Base-by-base conservation (phyloP, 1,139 yeast genomes). In the Saccharomyces hybrid region DNA sequence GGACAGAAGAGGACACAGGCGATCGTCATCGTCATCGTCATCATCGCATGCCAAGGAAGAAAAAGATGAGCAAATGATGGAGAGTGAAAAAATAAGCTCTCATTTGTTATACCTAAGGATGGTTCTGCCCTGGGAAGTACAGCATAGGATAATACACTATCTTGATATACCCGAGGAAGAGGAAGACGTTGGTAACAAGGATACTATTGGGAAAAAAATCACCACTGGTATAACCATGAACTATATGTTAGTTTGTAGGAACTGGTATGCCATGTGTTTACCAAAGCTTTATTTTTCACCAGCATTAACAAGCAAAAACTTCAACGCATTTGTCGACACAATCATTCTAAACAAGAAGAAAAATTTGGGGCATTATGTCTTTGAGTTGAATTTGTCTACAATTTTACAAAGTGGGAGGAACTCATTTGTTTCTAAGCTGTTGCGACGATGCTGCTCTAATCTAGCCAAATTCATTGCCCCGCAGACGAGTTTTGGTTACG, bases 361-460 rank as follows among this genome's bases (percentile, higher is more conserved):
- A 54, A 59, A 59, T 50, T 53, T 70, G 12, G 75, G 76, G 2
- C 66, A 68, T n/a, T 67, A 76, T 57, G 83, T 86, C 14, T 71
- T 72, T 52, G 73, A 73, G 12, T 74, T 93, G 38, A 95, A 93
- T 66, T 74, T 93, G 50, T 78, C 95, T 8, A 78, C 82, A 54
- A 88, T 91, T 53, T 82, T 89, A 55, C 98, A 93, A 69, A 79
- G 89, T 48, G 98, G 98, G n/a, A 90, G 88, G 66, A 93, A 90
- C 71, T 93, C 97, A 0, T 86, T 78, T 69, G 91, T 93, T 21
- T 88, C 97, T 1, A 85, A 87, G 61, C 68, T 93, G 4, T 73
- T 93, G 55, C 80, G 95, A 64, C 75, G 96, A 49, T 87, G 96
- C 55, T 79, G 89, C 9, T 70, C 77, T 26, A 78, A 77, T 51